Percentiles rank a stretch among this genome's conserved stretches.
phyloP scores from a whole-genome alignment of 1,284 basidiomycete species.

The Tylopilus sp. region DNA sequence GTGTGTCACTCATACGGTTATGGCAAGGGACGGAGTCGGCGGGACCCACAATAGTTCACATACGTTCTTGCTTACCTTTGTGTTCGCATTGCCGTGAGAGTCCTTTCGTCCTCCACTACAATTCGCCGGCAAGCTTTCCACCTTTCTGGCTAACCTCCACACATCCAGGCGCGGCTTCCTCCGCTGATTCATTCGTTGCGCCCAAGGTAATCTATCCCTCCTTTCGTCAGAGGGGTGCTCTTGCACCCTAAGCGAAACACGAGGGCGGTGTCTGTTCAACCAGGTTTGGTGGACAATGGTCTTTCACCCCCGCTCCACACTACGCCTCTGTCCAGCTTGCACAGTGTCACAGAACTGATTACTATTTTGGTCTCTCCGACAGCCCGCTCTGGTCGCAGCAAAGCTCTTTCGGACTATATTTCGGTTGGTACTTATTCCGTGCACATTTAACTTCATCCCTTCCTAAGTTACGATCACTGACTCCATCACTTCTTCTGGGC shows the following conservation, averaged over 20 bases:
- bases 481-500: conserved; percentile 7
- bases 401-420: conserved; percentile 21
- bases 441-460: conserved; percentile 13
- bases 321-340: conserved; percentile 14
- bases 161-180: conserved; percentile 64
- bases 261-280: conserved; percentile 20
- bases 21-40: conserved; percentile 34
- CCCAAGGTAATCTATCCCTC: conserved; percentile 40
- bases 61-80: conserved; percentile 37
- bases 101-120: conserved; percentile 14
- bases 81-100: conserved; percentile 44
- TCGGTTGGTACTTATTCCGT: conserved; percentile 32
- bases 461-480: conserved; percentile 16
- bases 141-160: conserved; percentile 18
- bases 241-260: conserved; percentile 26
- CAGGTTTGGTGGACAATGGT: conserved; percentile 24
- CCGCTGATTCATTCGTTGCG: conserved; percentile 59
- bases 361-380: conserved; percentile 10
- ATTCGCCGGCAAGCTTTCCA: neutral
- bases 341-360: conserved; percentile 16
- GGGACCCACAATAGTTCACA: conserved; percentile 47
- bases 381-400: conserved; percentile 28
- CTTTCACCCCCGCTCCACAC: conserved; percentile 22
- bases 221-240: conserved; percentile 5
- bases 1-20: conserved; percentile 28